Evolutionary conservation across 495 filamentous ascomycete genomes (phyloP).

Genomic region (Terfezia claveryi): DNA sequence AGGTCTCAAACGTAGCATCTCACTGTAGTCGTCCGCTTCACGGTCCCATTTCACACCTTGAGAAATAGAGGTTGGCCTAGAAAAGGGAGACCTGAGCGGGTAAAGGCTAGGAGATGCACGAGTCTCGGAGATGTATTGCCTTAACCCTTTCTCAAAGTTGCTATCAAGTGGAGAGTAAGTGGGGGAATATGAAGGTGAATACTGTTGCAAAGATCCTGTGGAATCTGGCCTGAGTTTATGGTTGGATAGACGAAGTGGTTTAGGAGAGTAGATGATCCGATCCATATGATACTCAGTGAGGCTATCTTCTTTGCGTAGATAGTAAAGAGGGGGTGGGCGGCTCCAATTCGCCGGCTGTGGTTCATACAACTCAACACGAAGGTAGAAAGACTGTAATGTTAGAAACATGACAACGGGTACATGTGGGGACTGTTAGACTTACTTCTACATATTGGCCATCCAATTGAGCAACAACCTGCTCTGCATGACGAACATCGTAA

Average conservation of each 20-base stretch:
- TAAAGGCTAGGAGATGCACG: neutral
- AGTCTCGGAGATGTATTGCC: too few species aligned
- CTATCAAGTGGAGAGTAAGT: too few species aligned
- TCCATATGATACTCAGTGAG: neutral
- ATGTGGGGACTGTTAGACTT: neutral
- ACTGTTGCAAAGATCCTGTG: too few species aligned
- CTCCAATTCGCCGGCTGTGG: neutral
- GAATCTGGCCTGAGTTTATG: too few species aligned
- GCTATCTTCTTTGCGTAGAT: neutral
- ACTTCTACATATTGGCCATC: constrained; percentile 18
- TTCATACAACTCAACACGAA: constrained; percentile 11
- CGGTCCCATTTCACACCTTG: neutral
- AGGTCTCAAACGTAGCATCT: neutral
- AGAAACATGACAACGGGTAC: neutral
- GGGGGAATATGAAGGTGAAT: too few species aligned
- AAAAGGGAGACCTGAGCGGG: neutral
- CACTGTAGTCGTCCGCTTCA: neutral
- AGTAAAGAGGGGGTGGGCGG: neutral
- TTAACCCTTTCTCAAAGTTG: too few species aligned
- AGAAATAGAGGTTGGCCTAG: neutral
- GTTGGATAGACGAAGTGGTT: neutral
- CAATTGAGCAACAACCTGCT: constrained; percentile 9
- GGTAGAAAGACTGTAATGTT: constrained; percentile 8
- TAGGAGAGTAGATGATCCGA: neutral
- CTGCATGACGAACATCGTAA: constrained; percentile 6